Percentiles rank a stretch among this genome's conserved stretches.
Conservation (phyloP, 1,139 yeast genomes). For the Hansenula sp. region DNA sequence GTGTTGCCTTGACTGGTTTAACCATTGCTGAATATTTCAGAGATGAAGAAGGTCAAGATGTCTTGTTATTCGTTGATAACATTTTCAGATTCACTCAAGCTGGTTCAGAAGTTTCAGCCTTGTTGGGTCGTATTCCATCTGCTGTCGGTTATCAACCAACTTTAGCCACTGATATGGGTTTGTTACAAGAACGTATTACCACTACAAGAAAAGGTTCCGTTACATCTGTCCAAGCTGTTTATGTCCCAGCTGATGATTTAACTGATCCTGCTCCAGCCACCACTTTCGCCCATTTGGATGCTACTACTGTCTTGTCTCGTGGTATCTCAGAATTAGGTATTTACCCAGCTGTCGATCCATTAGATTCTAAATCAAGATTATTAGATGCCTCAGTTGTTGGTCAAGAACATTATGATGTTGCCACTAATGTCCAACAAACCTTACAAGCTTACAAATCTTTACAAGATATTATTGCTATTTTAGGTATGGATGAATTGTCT, state of each 20-base stretch:
- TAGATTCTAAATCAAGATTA: slow-evolving; percentile 98
- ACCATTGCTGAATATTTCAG: slow-evolving; percentile 99
- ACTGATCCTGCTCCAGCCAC: slow-evolving; percentile 99
- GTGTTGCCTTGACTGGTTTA: slow-evolving; percentile 99
- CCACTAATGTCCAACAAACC: slow-evolving; percentile 94
- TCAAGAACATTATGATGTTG: slow-evolving; percentile 97
- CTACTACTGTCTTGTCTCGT: slow-evolving; percentile 99
- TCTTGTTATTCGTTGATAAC: slow-evolving; percentile 98
- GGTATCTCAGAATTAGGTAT: slow-evolving; percentile 99
- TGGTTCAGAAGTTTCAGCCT: slow-evolving; percentile 99
- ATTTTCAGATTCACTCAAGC: slow-evolving; percentile 99
- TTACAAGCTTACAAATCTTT: slow-evolving; percentile 99
- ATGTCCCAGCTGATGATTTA: slow-evolving; percentile 99
- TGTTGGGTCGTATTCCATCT: slow-evolving; percentile 99
- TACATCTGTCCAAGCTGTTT: slow-evolving; percentile 99
- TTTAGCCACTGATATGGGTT: slow-evolving; percentile 99
- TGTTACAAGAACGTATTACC: slow-evolving; percentile 99
- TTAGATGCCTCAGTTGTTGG: slow-evolving; percentile 97
- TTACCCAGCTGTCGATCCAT: slow-evolving; percentile 99
- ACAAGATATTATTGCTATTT: slow-evolving; percentile 99
- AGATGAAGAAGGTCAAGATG: slow-evolving; percentile 99
- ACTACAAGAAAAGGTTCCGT: slow-evolving; percentile 99
- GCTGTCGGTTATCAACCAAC: slow-evolving; percentile 99
- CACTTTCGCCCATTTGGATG: slow-evolving; percentile 99
- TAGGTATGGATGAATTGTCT: slow-evolving; percentile 99